Conservation (phyloP, 805 yeast species). For the Candida jianshihensis region DNA sequence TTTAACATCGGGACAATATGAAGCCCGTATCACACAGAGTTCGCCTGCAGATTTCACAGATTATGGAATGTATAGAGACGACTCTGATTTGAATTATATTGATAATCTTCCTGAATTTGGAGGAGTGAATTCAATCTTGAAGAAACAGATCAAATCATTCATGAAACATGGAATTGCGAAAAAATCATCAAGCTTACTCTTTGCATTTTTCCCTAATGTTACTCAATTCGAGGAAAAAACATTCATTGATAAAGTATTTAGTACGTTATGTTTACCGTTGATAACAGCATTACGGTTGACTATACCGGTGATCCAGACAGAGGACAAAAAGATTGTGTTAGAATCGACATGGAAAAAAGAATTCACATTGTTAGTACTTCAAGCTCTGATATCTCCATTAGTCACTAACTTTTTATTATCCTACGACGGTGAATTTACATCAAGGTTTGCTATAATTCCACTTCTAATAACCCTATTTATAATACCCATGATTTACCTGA, state of each 20-base stretch:
- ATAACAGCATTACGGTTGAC: constrained; percentile 27
- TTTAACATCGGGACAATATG: constrained; percentile 8
- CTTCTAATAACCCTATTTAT: constrained; percentile 4
- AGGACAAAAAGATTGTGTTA: constrained; percentile 17
- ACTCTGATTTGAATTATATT: constrained; percentile 6
- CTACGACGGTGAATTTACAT: constrained; percentile 6
- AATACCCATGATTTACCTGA: neutral
- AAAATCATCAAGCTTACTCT: constrained; percentile 2
- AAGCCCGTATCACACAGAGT: constrained; percentile 9
- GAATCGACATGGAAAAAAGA: constrained; percentile 15
- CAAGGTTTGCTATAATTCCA: constrained; percentile 2
- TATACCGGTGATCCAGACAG: constrained; percentile 28
- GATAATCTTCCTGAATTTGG: neutral
- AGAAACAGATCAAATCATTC: neutral
- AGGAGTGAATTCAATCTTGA: constrained; percentile 9
- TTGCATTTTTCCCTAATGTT: constrained; percentile 26
- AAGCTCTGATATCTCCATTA: constrained; percentile 26
- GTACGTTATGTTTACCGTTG: constrained; percentile 28
- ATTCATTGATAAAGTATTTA: constrained; percentile 20
- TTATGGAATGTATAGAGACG: constrained; percentile 3
- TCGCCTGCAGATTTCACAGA: constrained; percentile 12
- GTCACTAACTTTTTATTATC: constrained; percentile 8
- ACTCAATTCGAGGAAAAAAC: constrained; percentile 21
- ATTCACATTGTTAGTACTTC: constrained; percentile 21
- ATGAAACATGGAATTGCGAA: neutral